A percentile compares a stretch with the other conserved stretches of the same genome.
Conservation (phyloP, 192 early-diverging fungal genomes). For the Coemansia sp. region DNA sequence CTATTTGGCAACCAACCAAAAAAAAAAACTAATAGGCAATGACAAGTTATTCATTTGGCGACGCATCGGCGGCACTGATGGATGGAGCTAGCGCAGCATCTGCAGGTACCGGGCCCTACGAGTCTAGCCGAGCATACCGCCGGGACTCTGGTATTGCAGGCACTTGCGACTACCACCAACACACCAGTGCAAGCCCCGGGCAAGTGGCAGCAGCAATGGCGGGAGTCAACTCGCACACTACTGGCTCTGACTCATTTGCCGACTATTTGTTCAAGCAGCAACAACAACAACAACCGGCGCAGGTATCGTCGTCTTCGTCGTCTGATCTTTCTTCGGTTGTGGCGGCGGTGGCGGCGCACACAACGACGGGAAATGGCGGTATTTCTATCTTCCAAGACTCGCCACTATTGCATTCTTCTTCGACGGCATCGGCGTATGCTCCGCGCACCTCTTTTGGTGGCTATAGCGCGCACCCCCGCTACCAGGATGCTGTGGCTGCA, state of each 20-base stretch:
- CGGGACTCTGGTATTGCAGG: conserved; percentile 26
- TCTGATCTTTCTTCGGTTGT: conserved; percentile 39
- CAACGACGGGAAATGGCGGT: not conserved
- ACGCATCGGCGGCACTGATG: conserved; percentile 37
- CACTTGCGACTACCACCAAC: conserved; percentile 17
- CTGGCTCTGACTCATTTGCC: conserved; percentile 26
- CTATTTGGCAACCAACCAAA: too few species aligned
- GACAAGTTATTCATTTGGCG: conserved; percentile 50
- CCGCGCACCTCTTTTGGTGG: conserved; percentile 18
- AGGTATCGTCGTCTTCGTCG: not conserved
- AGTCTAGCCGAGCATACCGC: conserved; percentile 26
- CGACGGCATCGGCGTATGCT: conserved; percentile 9
- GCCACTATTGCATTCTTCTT: conserved; percentile 3
- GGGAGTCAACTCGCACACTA: conserved; percentile 12
- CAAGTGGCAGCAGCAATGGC: conserved; percentile 17
- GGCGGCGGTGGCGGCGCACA: conserved; percentile 39
- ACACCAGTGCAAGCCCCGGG: not conserved
- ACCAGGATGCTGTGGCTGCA: conserved; percentile 6
- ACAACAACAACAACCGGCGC: conserved; percentile 10
- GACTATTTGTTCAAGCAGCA: conserved; percentile 48
- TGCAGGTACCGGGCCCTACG: conserved; percentile 6
- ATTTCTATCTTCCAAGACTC: conserved; percentile 11
- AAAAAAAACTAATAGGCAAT: conserved; percentile 11
- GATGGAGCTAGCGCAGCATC: conserved; percentile 7
- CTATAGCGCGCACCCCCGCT: conserved; percentile 17